These are phyloP conservation scores for Rhododendron kiyosumense DNA, from an alignment of 148 eudicot genomes.

Conservation along the genomic window DNA sequence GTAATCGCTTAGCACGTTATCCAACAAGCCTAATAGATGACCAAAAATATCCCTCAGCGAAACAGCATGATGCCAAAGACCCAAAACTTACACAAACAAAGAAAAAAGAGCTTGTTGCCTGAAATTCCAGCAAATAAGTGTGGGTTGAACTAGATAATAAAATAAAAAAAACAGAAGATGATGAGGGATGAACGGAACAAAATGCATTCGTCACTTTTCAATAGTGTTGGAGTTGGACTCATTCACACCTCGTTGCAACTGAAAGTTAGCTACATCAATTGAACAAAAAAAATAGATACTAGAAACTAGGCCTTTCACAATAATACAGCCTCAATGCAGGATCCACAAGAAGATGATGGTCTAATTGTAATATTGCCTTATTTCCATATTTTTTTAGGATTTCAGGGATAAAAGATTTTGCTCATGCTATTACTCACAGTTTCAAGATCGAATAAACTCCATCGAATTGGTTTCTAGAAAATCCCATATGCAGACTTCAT, in stretches of 20 bases:
- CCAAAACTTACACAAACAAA: neutral
- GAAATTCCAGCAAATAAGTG: neutral
- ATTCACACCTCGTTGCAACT: neutral
- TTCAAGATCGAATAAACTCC: neutral
- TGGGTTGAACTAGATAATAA: neutral
- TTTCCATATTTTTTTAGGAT: neutral
- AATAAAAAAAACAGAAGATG: neutral
- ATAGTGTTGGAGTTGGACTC: neutral
- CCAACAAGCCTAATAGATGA: constrained; percentile 62
- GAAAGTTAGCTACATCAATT: neutral
- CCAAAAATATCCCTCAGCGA: neutral
- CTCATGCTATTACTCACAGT: neutral
- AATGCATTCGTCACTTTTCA: neutral
- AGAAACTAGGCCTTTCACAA: neutral
- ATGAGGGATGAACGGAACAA: neutral
- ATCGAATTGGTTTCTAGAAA: neutral
- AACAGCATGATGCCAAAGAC: neutral
- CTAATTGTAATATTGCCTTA: neutral
- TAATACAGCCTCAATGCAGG: neutral
- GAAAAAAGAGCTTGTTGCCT: neutral
- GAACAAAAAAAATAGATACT: neutral
- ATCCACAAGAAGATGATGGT: neutral
- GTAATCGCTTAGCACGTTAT: constrained; percentile 92
- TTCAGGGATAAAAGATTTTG: neutral
- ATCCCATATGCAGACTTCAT: neutral